phyloP scores from a whole-genome alignment of 768 basidiomycete genomes.

The Termitomyces sp. region DNA sequence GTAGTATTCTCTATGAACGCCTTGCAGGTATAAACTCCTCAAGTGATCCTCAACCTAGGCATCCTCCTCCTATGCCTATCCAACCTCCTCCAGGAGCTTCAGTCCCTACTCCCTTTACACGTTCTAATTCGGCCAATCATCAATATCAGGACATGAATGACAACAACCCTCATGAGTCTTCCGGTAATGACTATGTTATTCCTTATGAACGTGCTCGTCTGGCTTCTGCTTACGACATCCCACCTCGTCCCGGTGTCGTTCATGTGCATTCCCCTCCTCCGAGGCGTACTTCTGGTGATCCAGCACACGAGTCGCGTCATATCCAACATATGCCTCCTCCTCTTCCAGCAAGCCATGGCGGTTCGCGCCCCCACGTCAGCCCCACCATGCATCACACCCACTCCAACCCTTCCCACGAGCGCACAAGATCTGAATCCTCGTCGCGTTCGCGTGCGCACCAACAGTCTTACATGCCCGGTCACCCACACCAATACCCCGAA shows the following conservation, averaged over 20 bases:
- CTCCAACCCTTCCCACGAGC: constrained; percentile 22
- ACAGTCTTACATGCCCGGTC: constrained; percentile 29
- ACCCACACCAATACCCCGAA: constrained; percentile 36
- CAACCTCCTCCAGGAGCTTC: constrained; percentile 28
- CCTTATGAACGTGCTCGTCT: constrained; percentile 34
- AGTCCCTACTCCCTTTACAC: constrained; percentile 27
- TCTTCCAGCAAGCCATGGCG: constrained; percentile 23
- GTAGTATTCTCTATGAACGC: constrained; percentile 72
- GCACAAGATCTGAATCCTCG: constrained; percentile 44
- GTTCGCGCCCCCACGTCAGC: constrained; percentile 18
- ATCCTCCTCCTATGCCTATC: constrained; percentile 24
- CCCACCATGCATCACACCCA: constrained; percentile 34
- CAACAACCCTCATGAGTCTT: constrained; percentile 27
- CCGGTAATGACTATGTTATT: constrained; percentile 42
- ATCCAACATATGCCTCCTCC: constrained; percentile 45
- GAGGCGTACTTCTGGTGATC: constrained; percentile 29
- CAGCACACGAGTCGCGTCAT: constrained; percentile 41
- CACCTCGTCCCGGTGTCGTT: background rate
- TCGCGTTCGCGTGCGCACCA: constrained; percentile 47
- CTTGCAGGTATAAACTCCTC: constrained; percentile 57
- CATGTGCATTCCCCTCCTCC: constrained; percentile 32
- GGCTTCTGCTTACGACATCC: constrained; percentile 34
- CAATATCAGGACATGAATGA: constrained; percentile 25
- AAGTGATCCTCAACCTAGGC: constrained; percentile 40
- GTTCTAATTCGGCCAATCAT: constrained; percentile 17